These are phyloP conservation scores for Tricholoma bakamatsutake DNA, from an alignment of 768 basidiomycete species.

Conservation along the genomic window DNA sequence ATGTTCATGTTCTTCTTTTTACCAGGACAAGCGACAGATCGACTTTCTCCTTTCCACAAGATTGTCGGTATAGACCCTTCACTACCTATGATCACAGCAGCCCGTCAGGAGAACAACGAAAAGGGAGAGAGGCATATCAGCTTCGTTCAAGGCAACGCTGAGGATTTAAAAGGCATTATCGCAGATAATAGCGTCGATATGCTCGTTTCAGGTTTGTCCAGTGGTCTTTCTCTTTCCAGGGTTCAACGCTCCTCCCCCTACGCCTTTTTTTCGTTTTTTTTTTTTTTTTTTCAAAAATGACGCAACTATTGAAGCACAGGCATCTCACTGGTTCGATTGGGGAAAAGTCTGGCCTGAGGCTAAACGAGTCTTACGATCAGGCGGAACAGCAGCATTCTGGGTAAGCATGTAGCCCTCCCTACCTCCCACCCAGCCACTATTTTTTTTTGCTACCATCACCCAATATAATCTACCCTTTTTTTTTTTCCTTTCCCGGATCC, in stretches of 20 bases:
- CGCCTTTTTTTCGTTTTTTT: not conserved
- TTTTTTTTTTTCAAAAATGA: not conserved
- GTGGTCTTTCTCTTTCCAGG: no score
- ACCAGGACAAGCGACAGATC: slow-evolving; percentile 67
- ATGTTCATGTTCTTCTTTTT: not conserved
- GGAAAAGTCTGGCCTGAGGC: slow-evolving; percentile 64
- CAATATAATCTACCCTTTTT: no score
- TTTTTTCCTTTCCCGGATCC: not conserved
- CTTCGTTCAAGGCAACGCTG: slow-evolving; percentile 39
- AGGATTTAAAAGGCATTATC: slow-evolving; percentile 44
- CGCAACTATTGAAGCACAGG: slow-evolving; percentile 48
- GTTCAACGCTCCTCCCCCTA: no score
- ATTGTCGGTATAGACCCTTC: slow-evolving; percentile 76
- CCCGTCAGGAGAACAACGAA: slow-evolving; percentile 24
- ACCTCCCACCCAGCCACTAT: no score
- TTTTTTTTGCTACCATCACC: no score
- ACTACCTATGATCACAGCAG: slow-evolving; percentile 58
- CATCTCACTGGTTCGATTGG: slow-evolving; percentile 83
- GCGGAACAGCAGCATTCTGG: slow-evolving; percentile 72
- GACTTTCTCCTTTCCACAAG: slow-evolving; percentile 47
- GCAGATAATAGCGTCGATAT: slow-evolving; percentile 53
- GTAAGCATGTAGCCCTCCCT: slow-evolving; percentile 33
- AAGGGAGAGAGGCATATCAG: slow-evolving; percentile 14
- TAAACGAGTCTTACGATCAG: slow-evolving; percentile 48
- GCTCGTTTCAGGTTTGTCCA: slow-evolving; percentile 46